Percentiles rank a stretch among this genome's conserved stretches.
Evolutionary conservation across 805 yeast genomes (phyloP).

Genomic region (Kodamaea laetipori): DNA sequence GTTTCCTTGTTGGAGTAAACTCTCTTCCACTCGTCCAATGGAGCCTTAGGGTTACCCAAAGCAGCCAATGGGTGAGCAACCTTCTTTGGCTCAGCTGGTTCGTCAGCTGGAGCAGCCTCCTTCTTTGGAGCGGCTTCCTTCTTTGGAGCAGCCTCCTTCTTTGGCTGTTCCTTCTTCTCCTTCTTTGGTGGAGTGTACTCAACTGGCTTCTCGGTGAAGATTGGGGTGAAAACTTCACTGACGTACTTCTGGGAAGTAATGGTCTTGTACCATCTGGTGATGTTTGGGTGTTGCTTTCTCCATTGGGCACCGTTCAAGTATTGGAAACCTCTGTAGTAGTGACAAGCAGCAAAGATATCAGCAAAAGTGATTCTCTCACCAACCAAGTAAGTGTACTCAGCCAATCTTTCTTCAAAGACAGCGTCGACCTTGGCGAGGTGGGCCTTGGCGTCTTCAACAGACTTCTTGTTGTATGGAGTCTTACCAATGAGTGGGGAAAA

Average conservation of each 20-base stretch:
- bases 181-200: slow-evolving; percentile 69
- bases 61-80: slow-evolving; percentile 89
- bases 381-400: slow-evolving; percentile 47
- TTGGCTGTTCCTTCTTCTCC: slow-evolving; percentile 57
- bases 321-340: slow-evolving; percentile 56
- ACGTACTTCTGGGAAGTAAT: slow-evolving; percentile 48
- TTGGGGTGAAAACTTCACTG: slow-evolving; percentile 35
- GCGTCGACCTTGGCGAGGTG: slow-evolving; percentile 24
- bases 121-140: slow-evolving; percentile 25
- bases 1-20: slow-evolving; percentile 96
- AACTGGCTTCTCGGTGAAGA: slow-evolving; percentile 64
- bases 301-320: slow-evolving; percentile 63
- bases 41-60: slow-evolving; percentile 69
- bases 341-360: slow-evolving; percentile 41
- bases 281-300: slow-evolving; percentile 62
- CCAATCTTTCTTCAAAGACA: slow-evolving; percentile 38
- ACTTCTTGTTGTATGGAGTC: slow-evolving; percentile 76
- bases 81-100: slow-evolving; percentile 63
- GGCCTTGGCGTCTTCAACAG: slow-evolving; percentile 49
- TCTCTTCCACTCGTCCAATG: slow-evolving; percentile 94
- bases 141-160: slow-evolving; percentile 41
- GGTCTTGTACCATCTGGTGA: slow-evolving; percentile 73
- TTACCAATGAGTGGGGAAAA: slow-evolving; percentile 66
- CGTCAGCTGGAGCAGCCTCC: slow-evolving; percentile 34
- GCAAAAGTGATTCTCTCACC: slow-evolving; percentile 51